Conservation (phyloP, 345 rosid genomes). For the Xanthoceras sorbifolium region DNA sequence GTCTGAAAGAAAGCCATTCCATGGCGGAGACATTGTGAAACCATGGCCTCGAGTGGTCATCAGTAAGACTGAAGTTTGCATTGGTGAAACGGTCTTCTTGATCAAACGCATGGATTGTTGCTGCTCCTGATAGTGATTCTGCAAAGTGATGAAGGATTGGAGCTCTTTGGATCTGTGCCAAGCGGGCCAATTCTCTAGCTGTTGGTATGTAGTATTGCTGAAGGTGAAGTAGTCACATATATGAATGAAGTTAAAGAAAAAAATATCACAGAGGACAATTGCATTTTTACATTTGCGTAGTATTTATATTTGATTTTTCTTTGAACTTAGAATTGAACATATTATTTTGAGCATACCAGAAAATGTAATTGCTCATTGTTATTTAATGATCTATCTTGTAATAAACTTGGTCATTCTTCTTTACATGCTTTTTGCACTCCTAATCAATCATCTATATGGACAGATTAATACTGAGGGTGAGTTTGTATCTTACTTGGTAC, state of each 20-base stretch:
- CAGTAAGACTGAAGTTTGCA: conserved; percentile 67
- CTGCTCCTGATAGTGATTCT: conserved; percentile 88
- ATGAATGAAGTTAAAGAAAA: not conserved
- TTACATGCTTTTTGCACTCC: not conserved
- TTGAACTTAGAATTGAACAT: not conserved
- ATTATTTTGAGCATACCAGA: not conserved
- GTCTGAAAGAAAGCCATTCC: conserved; percentile 97
- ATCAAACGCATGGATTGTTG: conserved; percentile 85
- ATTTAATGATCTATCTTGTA: not conserved
- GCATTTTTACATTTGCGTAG: not conserved
- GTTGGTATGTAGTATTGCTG: conserved; percentile 92
- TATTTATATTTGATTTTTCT: not conserved
- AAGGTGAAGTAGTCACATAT: conserved; percentile 14
- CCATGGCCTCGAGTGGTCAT: conserved; percentile 93
- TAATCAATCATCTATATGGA: not conserved
- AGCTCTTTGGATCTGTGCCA: conserved; percentile 79
- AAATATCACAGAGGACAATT: not conserved
- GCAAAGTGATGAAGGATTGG: conserved; percentile 97
- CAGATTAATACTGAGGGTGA: conserved; percentile 3
- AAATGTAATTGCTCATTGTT: not conserved
- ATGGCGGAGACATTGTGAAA: conserved; percentile 81
- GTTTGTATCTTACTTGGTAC: conserved; percentile 68
- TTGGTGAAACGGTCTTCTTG: conserved; percentile 63
- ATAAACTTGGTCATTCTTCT: not conserved
- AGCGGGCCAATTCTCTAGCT: conserved; percentile 90